phyloP scores from a whole-genome alignment of 140 eudicot species.

The Stevia rebaudiana region DNA sequence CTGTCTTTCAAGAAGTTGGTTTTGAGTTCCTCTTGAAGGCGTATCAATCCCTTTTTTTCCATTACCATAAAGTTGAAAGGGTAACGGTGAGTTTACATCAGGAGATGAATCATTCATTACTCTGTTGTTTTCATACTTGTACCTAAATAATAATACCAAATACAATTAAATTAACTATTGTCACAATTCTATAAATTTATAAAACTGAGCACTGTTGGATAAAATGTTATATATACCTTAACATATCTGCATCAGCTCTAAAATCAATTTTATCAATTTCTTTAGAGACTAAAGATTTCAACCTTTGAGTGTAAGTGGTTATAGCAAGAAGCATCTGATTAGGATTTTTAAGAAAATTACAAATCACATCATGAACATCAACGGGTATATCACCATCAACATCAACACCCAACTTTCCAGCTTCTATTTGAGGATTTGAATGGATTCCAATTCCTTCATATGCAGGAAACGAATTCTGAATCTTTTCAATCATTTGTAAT shows the following conservation, averaged over 20 bases:
- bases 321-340: conserved; percentile 69
- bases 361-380: conserved; percentile 59
- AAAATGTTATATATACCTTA: conserved; percentile 51
- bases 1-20: conserved; percentile 98
- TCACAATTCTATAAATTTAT: neutral
- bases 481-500: conserved; percentile 63
- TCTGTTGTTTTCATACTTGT: conserved; percentile 81
- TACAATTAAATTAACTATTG: neutral
- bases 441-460: conserved; percentile 85
- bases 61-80: conserved; percentile 75
- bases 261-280: conserved; percentile 92
- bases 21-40: conserved; percentile 83
- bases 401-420: conserved; percentile 72
- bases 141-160: conserved; percentile 37
- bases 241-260: conserved; percentile 87
- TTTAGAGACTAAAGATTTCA: conserved; percentile 45
- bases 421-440: conserved; percentile 61
- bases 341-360: conserved; percentile 58
- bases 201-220: neutral
- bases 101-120: conserved; percentile 83
- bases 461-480: conserved; percentile 78
- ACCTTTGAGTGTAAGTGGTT: conserved; percentile 62
- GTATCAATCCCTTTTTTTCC: conserved; percentile 61
- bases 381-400: conserved; percentile 56
- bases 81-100: conserved; percentile 75